Conservation (phyloP, 495 filamentous ascomycete genomes). For the Xylaria cubensis region DNA sequence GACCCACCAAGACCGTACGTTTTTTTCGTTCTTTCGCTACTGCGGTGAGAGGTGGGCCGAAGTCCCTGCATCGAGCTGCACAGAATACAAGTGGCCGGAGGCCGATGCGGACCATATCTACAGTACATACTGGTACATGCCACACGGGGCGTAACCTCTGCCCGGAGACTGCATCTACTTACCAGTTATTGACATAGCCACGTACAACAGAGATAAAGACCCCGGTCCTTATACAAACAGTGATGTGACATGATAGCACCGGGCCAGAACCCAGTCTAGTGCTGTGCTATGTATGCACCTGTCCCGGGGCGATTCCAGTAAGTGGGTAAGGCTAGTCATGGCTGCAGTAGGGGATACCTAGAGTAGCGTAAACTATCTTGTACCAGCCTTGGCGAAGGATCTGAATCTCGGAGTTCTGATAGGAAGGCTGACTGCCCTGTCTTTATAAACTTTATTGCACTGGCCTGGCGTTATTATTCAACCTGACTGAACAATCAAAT, state of each 20-base stretch:
- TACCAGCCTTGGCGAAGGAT: constrained; percentile 23
- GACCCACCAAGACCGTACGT: not conserved
- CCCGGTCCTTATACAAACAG: not conserved
- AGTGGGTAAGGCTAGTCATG: constrained; percentile 23
- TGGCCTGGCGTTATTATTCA: not conserved
- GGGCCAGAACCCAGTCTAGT: not conserved
- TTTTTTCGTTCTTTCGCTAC: not conserved
- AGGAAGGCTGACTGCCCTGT: constrained; percentile 13
- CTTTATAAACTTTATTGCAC: constrained; percentile 7
- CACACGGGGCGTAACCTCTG: constrained; percentile 10
- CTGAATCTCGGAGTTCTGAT: constrained; percentile 6
- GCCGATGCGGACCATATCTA: not conserved
- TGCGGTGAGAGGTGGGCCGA: not conserved
- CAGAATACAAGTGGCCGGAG: not conserved
- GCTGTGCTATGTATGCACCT: not conserved
- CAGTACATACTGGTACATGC: not conserved
- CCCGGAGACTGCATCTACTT: not conserved
- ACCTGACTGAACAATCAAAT: not conserved
- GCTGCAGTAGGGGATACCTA: constrained; percentile 12
- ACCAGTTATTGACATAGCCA: not conserved
- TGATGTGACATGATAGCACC: not conserved
- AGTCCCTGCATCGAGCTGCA: constrained; percentile 14
- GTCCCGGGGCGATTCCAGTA: constrained; percentile 9
- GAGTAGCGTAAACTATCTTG: constrained; percentile 6
- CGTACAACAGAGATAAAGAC: not conserved